Conservation (phyloP, 2,329 filamentous ascomycete genomes). For the Tolypocladium ovalisporum region DNA sequence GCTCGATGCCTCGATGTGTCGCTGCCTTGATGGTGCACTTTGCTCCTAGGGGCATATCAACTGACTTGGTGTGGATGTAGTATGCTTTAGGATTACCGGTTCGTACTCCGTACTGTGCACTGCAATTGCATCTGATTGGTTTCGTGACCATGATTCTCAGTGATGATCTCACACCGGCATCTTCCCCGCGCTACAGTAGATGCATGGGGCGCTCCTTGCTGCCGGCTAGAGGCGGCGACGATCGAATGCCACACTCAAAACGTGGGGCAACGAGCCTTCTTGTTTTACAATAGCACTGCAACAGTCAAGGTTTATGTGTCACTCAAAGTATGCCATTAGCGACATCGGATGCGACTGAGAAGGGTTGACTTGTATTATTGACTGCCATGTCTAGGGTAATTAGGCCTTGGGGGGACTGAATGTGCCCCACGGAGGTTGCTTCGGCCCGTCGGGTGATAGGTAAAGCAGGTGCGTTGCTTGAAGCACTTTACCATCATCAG, state of each 20-base stretch:
- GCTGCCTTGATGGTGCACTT: not conserved
- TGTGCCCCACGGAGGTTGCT: not conserved
- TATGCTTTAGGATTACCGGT: not conserved
- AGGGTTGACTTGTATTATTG: not conserved
- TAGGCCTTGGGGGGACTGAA: not conserved
- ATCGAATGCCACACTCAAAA: not conserved
- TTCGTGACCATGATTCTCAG: not conserved
- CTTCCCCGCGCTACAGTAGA: not conserved
- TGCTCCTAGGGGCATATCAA: not conserved
- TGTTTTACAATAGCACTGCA: not conserved
- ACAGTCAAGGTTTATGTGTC: not conserved
- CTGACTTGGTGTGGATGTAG: not conserved
- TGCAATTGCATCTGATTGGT: not conserved
- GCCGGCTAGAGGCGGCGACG: not conserved
- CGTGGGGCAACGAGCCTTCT: not conserved
- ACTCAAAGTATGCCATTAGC: not conserved
- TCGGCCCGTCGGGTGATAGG: not conserved
- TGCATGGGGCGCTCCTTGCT: not conserved
- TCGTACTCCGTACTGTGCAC: not conserved
- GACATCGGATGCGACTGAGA: not conserved
- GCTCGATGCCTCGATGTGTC: not conserved
- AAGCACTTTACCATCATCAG: not conserved
- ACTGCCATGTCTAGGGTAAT: not conserved
- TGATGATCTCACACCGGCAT: not conserved
- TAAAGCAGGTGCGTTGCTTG: not conserved